These are phyloP conservation scores for Malus sylvestris DNA, from an alignment of 306 rosid genomes.

Conservation along the genomic window DNA sequence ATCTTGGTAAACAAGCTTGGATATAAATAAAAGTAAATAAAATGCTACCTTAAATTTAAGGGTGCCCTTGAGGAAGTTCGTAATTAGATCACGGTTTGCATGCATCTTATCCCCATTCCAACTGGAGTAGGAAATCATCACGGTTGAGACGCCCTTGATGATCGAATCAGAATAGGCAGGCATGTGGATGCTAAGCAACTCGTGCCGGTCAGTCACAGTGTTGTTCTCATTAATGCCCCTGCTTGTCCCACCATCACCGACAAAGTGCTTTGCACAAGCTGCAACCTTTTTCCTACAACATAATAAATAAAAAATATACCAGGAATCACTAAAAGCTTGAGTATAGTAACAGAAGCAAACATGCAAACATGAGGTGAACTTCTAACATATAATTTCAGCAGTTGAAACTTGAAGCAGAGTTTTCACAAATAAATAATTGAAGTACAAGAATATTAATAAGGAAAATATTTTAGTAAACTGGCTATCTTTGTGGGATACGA, in stretches of 20 bases:
- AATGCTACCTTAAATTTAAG: conserved; percentile 75
- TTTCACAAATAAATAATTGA: neutral
- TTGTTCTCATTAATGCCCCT: conserved; percentile 82
- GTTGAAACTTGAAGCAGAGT: neutral
- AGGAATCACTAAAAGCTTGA: neutral
- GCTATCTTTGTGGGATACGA: neutral
- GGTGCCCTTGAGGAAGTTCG: conserved; percentile 65
- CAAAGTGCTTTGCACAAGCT: conserved; percentile 97
- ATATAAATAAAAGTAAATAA: neutral
- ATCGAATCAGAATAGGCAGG: conserved; percentile 86
- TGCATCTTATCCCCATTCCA: conserved; percentile 98
- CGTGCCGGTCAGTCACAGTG: conserved; percentile 56
- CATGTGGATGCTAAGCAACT: conserved; percentile 82
- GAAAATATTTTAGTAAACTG: neutral
- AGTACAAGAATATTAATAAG: neutral
- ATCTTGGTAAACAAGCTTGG: conserved; percentile 4
- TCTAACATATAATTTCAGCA: neutral
- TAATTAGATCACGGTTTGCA: conserved; percentile 62
- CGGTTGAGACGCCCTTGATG: conserved; percentile 75
- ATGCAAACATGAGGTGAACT: neutral
- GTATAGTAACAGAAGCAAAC: neutral
- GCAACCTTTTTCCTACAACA: conserved; percentile 71
- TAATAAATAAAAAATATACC: conserved; percentile 3
- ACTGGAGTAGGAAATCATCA: conserved; percentile 92
- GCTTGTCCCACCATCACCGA: conserved; percentile 91